phyloP scores from a whole-genome alignment of 1,284 basidiomycete genomes.

The Apiotrichum gracile region DNA sequence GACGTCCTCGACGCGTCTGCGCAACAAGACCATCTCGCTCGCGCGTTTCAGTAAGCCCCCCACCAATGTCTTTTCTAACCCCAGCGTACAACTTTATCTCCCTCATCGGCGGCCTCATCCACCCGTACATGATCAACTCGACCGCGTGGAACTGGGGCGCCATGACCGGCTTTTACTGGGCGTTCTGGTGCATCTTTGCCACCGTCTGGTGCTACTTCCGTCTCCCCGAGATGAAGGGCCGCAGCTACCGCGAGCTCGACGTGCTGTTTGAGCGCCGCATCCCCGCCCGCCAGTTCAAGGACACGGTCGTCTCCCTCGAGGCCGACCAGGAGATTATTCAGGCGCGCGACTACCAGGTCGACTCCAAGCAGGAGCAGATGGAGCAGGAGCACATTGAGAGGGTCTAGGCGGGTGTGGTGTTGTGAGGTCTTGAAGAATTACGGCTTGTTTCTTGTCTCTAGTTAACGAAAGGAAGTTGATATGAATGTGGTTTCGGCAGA shows the following conservation, averaged over 20 bases:
- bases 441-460: too few species aligned
- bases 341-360: background rate
- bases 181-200: conserved; percentile 5
- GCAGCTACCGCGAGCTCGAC: conserved; percentile 46
- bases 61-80: too few species aligned
- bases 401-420: too few species aligned
- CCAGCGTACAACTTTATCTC: conserved; percentile 38
- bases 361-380: too few species aligned
- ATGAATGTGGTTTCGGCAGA: too few species aligned
- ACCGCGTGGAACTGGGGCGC: conserved; percentile 32
- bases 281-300: conserved; percentile 39
- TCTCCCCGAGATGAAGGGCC: conserved; percentile 45
- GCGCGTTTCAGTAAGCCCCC: conserved; percentile 31
- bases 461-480: too few species aligned
- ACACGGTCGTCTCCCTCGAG: conserved; percentile 27
- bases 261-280: conserved; percentile 41
- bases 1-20: conserved; percentile 39
- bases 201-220: conserved; percentile 26
- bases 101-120: conserved; percentile 1
- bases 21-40: conserved; percentile 49
- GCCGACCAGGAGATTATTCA: background rate
- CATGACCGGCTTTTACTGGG: conserved; percentile 27
- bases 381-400: too few species aligned
- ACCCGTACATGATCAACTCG: conserved; percentile 37
- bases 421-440: too few species aligned